phyloP scores from a whole-genome alignment of 768 basidiomycete species.

The Lactifluus pinguis region DNA sequence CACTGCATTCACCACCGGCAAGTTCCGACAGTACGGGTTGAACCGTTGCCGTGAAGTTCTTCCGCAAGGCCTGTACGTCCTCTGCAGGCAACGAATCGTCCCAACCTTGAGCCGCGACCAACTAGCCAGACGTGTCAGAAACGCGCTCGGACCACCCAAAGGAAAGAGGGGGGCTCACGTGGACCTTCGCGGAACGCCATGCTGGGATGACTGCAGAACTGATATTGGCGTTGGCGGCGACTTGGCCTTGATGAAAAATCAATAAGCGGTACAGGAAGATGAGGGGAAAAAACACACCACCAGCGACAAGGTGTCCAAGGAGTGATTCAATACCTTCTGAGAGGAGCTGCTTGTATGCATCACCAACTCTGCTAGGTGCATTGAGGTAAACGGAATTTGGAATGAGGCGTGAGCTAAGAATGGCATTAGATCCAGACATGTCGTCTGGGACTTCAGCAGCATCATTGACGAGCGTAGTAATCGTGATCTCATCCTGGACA shows the following conservation, averaged over 20 bases:
- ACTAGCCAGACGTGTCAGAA: neutral
- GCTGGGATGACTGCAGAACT: constrained; percentile 28
- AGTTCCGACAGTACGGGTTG: constrained; percentile 25
- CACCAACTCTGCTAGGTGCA: constrained; percentile 4
- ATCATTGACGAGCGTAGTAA: constrained; percentile 2
- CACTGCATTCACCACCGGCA: constrained; percentile 23
- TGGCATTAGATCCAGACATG: neutral
- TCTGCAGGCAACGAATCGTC: neutral
- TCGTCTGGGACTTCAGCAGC: constrained; percentile 7
- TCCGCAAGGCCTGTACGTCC: constrained; percentile 20
- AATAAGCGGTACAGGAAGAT: neutral
- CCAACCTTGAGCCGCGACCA: neutral
- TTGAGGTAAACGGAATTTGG: neutral
- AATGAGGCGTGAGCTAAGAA: constrained; percentile 17
- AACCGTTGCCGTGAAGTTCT: constrained; percentile 21
- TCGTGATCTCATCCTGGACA: constrained; percentile 3
- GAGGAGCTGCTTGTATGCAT: constrained; percentile 6
- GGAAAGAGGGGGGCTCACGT: constrained; percentile 22
- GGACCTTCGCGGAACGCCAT: constrained; percentile 32
- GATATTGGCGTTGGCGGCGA: constrained; percentile 28
- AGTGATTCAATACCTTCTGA: neutral
- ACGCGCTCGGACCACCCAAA: too few relatives aligned
- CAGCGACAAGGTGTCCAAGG: constrained; percentile 6
- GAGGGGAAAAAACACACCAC: constrained; percentile 13
- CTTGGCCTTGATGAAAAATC: constrained; percentile 22